A percentile compares a stretch with the other conserved stretches of the same genome.
phyloP scores from a whole-genome alignment of 2,329 filamentous ascomycete species.

The Cladophialophora chaetospira region DNA sequence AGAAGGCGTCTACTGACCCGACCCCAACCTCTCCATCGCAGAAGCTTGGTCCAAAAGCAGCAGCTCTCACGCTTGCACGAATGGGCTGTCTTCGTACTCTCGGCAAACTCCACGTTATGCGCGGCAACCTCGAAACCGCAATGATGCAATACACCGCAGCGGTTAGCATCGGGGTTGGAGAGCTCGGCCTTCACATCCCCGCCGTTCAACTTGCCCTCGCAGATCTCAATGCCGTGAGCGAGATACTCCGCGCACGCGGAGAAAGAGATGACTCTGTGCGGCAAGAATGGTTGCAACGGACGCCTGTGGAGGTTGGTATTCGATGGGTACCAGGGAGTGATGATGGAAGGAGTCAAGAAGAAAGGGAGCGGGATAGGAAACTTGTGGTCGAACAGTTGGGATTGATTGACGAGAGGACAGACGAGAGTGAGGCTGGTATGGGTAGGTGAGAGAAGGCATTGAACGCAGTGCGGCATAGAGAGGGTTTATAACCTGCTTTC shows the following conservation, averaged over 20 bases:
- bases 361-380: background rate
- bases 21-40: background rate
- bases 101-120: slow-evolving; percentile 14
- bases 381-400: no score
- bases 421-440: no score
- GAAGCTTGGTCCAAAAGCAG: background rate
- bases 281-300: background rate
- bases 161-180: slow-evolving; percentile 11
- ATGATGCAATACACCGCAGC: slow-evolving; percentile 16
- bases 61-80: slow-evolving; percentile 4
- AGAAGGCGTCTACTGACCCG: background rate
- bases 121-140: slow-evolving; percentile 7
- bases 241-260: background rate
- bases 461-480: no score
- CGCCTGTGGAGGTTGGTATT: background rate
- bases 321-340: background rate
- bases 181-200: slow-evolving; percentile 11
- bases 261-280: background rate
- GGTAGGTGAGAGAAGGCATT: no score
- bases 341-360: background rate
- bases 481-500: no score
- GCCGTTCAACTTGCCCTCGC: slow-evolving; percentile 17
- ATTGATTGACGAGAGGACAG: no score
- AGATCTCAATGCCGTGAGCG: slow-evolving; percentile 11
- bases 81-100: slow-evolving; percentile 21